phyloP scores from a whole-genome alignment of 345 rosid species.

The Cochlearia excelsa region DNA sequence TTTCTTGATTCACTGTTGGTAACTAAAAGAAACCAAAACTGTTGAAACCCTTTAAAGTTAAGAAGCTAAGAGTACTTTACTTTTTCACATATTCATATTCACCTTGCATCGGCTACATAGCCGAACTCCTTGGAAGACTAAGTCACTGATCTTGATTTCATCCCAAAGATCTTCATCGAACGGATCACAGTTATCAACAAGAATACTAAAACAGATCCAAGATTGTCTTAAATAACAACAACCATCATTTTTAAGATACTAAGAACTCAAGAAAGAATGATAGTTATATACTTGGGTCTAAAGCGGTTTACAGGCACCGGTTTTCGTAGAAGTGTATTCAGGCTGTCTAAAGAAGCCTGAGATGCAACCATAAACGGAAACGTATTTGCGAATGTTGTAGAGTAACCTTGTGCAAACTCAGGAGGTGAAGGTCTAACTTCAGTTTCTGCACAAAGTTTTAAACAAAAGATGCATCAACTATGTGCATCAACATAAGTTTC shows the following conservation, averaged over 20 bases:
- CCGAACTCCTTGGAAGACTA: constrained; percentile 59
- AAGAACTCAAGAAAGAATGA: background rate
- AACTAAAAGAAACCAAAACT: constrained; percentile 40
- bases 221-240: background rate
- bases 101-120: constrained; percentile 95
- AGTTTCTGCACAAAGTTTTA: constrained; percentile 41
- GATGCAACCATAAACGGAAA: constrained; percentile 69
- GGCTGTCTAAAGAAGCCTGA: constrained; percentile 80
- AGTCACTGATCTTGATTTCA: constrained; percentile 54
- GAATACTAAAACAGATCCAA: constrained; percentile 47
- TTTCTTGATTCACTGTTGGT: constrained; percentile 77
- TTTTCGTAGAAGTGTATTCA: constrained; percentile 63
- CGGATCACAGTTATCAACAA: constrained; percentile 65
- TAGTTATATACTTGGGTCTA: constrained; percentile 67
- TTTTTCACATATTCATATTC: background rate
- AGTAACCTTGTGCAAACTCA: constrained; percentile 61
- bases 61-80: constrained; percentile 3
- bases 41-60: background rate
- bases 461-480: background rate
- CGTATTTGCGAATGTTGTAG: constrained; percentile 57
- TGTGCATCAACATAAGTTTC: background rate
- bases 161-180: constrained; percentile 88
- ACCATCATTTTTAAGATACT: background rate
- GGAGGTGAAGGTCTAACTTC: constrained; percentile 75
- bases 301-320: constrained; percentile 87